Base-by-base conservation (phyloP, 2,329 filamentous ascomycete genomes). In the Penicillium decumbens region DNA sequence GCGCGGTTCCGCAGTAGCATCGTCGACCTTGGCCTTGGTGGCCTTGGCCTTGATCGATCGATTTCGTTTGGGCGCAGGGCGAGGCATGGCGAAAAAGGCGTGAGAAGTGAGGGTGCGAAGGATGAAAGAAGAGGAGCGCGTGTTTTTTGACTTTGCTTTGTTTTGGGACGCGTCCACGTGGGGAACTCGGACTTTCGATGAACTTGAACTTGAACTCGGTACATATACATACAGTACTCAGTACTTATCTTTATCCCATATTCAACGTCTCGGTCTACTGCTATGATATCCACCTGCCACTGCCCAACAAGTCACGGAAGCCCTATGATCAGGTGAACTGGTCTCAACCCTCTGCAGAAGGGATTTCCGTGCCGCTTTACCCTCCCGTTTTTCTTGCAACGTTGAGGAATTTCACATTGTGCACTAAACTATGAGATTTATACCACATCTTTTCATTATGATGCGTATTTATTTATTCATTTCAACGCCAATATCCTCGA, bases 31-130 rank as follows among this genome's bases (percentile, higher is more conserved):
- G 28, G 50, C 18, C 10, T 20, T 37, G 32, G 32, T 37, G 32
- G 32, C n/a, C n/a, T 35, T 35, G 12, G 49, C 35, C 20, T 60
- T 58, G 8, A 41, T 45, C 4, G 45, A 52, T 28, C 58, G 48
- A 38, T 50, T 62, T 54, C 58, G 45, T 53, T 58, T 62, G 1
- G 59, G 49, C 4, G 59, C 59, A 42, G 59, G 59, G 32, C 59
- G 59, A 42, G 59, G 59, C 59, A 61, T 61, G 35, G 15, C 49
- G 38, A 12, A 6, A 33, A 40, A 40, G 29, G 32, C 9, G 27
- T 28, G 25, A 27, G 28, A n/a, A 20, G 18, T 28, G 6, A 15
- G 39, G 39, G 24, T 38, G 18, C 23, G 37, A 47, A 24, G 20
- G 29, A 27, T 29, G 27, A 30, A 42, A 27, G 44, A 45, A 50